These are phyloP conservation scores for Ogataea henricii DNA, from an alignment of 805 yeast species.

Conservation along the genomic window DNA sequence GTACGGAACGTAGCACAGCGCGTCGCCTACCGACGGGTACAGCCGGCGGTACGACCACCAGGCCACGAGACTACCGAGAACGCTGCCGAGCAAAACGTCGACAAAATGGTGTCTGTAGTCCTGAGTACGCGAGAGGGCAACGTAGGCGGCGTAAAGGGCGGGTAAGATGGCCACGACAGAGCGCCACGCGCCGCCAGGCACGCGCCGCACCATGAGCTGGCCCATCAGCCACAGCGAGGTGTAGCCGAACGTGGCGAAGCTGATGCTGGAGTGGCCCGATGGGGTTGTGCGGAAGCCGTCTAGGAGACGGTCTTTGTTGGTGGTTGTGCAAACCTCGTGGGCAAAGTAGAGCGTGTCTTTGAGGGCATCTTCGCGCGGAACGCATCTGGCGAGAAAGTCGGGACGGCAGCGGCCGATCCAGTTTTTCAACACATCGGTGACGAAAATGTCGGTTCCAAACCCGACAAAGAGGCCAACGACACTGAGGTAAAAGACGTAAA, in stretches of 20 bases:
- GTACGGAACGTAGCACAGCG: conserved; percentile 44
- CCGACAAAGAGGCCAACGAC: conserved; percentile 66
- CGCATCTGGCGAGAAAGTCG: conserved; percentile 84
- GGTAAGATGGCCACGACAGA: conserved; percentile 56
- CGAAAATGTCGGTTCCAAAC: conserved; percentile 56
- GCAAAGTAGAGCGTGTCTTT: conserved; percentile 55
- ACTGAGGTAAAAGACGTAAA: conserved; percentile 64
- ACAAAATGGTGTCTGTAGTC: conserved; percentile 94
- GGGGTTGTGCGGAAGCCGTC: conserved; percentile 87
- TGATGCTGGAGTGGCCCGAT: conserved; percentile 74
- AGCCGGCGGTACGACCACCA: conserved; percentile 55
- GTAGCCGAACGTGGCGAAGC: conserved; percentile 69
- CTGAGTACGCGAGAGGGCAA: conserved; percentile 84
- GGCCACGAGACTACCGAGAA: conserved; percentile 65
- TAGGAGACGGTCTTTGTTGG: conserved; percentile 41
- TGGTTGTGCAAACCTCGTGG: conserved; percentile 64
- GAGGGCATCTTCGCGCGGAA: conserved; percentile 64
- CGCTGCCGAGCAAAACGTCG: conserved; percentile 75
- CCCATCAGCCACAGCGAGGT: conserved; percentile 67
- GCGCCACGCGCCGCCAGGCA: conserved; percentile 63
- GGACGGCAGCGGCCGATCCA: conserved; percentile 92
- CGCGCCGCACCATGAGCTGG: conserved; percentile 48
- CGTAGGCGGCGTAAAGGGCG: conserved; percentile 63
- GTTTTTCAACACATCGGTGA: conserved; percentile 76
- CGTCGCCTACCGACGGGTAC: conserved; percentile 45